Percentiles rank a stretch among this genome's conserved stretches.
Conservation (phyloP, 139 green algal genomes). For the Pseudopediastrum boryanum region DNA sequence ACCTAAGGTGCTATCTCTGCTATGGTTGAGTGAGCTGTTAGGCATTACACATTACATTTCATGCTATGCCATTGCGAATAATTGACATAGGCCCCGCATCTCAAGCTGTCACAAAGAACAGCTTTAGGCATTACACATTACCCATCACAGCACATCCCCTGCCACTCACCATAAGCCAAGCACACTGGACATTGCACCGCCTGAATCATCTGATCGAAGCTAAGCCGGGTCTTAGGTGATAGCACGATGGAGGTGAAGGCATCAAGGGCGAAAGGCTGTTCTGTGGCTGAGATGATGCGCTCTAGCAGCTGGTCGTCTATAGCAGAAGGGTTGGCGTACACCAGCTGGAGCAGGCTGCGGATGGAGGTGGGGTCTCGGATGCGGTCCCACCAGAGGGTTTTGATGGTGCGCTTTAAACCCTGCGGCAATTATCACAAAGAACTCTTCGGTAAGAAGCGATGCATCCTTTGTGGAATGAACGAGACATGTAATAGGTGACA, state of each 20-base stretch:
- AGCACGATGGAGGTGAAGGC: conserved; percentile 67
- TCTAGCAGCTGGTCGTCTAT: conserved; percentile 35
- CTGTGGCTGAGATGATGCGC: conserved; percentile 41
- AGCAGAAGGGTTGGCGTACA: conserved; percentile 52
- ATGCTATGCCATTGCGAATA: too few relatives aligned
- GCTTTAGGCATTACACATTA: too few relatives aligned
- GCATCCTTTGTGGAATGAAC: too few relatives aligned
- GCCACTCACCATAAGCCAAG: conserved; percentile 22
- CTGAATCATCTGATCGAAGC: conserved; percentile 57
- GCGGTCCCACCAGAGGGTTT: conserved; percentile 54
- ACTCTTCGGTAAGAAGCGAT: too few relatives aligned
- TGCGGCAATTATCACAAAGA: too few relatives aligned
- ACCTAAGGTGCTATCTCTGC: too few relatives aligned
- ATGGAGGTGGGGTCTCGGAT: conserved; percentile 48
- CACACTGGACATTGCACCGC: conserved; percentile 22
- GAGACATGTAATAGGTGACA: too few relatives aligned
- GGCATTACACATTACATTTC: too few relatives aligned
- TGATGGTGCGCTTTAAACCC: conserved; percentile 39
- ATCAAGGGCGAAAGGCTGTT: conserved; percentile 56
- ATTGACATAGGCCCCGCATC: too few relatives aligned
- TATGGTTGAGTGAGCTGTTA: too few relatives aligned
- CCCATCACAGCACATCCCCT: neutral
- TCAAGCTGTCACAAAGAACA: too few relatives aligned
- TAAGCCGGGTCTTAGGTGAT: conserved; percentile 42
- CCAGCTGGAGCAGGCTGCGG: conserved; percentile 51